Evolutionary conservation across 805 yeast species (phyloP).

Genomic region (Jamesozyma jinghongensis): DNA sequence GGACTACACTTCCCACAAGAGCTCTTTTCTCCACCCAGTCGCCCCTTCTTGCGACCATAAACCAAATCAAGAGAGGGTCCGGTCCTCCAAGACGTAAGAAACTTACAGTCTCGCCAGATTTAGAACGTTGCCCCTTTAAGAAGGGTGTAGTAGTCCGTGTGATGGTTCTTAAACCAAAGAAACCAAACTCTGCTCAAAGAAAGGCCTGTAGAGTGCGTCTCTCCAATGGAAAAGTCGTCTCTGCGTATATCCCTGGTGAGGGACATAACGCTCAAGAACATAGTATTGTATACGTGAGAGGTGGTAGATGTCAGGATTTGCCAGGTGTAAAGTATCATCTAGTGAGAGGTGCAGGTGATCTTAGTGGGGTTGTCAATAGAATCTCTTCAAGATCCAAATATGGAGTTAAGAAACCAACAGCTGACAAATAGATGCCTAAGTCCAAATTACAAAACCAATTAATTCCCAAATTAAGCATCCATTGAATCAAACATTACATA

Average conservation of each 20-base stretch:
- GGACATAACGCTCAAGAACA: constrained; percentile 99
- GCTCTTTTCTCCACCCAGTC: constrained; percentile 11
- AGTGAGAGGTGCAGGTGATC: constrained; percentile 87
- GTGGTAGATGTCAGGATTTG: constrained; percentile 97
- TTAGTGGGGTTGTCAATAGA: constrained; percentile 92
- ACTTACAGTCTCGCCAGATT: constrained; percentile 65
- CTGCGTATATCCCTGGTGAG: constrained; percentile 96
- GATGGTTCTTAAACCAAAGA: constrained; percentile 93
- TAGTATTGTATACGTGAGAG: constrained; percentile 89
- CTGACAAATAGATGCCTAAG: neutral
- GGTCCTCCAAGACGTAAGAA: constrained; percentile 34
- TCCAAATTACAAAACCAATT: too few relatives aligned
- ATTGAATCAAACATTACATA: too few relatives aligned
- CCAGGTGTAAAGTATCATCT: constrained; percentile 97
- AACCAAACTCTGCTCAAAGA: constrained; percentile 97
- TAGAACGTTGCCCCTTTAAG: constrained; percentile 72
- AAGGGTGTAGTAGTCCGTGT: constrained; percentile 92
- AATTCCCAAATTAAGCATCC: too few relatives aligned
- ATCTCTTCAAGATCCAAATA: constrained; percentile 83
- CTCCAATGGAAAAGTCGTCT: constrained; percentile 77
- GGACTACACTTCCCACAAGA: too few relatives aligned
- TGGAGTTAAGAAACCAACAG: constrained; percentile 78
- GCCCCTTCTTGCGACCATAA: constrained; percentile 49
- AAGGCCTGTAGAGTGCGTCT: constrained; percentile 93
- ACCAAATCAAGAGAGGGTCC: constrained; percentile 67